Evolutionary conservation across 1,284 basidiomycete genomes (phyloP), one percentile per base, ranked within the genome.

Genomic region (Hortiboletus rubellus): DNA sequence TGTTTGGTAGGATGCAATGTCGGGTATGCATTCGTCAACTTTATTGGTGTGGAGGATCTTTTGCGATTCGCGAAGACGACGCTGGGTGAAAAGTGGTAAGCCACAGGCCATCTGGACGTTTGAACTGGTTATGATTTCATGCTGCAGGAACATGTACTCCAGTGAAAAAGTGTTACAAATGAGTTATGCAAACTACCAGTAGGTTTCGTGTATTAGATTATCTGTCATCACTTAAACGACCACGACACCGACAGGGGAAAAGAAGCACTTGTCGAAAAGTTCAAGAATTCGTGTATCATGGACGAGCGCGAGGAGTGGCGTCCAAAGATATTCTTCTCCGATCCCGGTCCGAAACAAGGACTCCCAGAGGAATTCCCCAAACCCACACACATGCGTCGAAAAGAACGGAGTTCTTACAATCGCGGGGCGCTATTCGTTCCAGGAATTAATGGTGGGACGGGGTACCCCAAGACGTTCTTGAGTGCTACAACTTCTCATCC

Each of bases 161-260:
- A 92, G 89, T 56, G 90, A 94, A 72, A 94, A 94, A 69, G 85
- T 91, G 14, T 74, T 93, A 34, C 88, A 92, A 64, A 91, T 93
- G 87, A 87, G 86, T 61, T 94, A 93, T 65, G 92, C 92, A 3
- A 92, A 89, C 61, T 92, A 91, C 65, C 91, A 93, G 88, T 90
- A 65, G 57, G 86, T 80, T 36, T 51, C 27, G 24, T 42, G 49
- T 30, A 11, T 22, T 36, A 22, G 53, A 50, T 54, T 47, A 49
- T 45, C 55, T 31, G 55, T 33, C 55, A 22, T 45, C 51, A 43
- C 55, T 63, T 46, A 59, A 50, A 51, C 31, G 37, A 55, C 38
- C 43, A 48, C 31, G 46, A 42, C 46, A 45, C 57, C 50, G 52
- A 22, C 66, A 89, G 90, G 76, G 92, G 92, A 41, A 94, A 94